These are phyloP conservation scores for Trametes sp. DNA, from an alignment of 1,284 basidiomycete genomes.

Conservation along the genomic window DNA sequence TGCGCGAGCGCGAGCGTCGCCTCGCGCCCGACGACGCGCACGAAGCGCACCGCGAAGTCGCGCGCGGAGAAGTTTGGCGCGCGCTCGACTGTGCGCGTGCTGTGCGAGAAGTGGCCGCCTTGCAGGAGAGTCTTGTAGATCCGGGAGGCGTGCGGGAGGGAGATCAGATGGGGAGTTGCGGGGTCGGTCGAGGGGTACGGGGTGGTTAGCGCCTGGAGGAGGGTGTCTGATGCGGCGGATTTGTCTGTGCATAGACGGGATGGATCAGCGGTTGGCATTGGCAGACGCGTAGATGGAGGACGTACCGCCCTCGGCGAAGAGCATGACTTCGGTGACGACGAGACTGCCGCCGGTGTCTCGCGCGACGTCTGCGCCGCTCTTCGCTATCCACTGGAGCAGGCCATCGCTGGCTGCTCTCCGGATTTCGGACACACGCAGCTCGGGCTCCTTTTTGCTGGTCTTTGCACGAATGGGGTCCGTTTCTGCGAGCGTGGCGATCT, in stretches of 20 bases:
- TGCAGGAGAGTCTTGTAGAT: constrained; percentile 88
- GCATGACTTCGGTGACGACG: constrained; percentile 81
- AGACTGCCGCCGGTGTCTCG: constrained; percentile 82
- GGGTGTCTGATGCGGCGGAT: constrained; percentile 60
- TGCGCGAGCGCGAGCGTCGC: constrained; percentile 66
- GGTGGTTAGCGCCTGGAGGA: constrained; percentile 62
- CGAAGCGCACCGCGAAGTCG: constrained; percentile 66
- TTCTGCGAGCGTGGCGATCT: constrained; percentile 68
- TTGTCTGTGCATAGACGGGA: constrained; percentile 63
- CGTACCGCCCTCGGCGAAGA: constrained; percentile 82
- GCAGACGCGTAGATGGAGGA: too few species aligned
- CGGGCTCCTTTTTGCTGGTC: constrained; percentile 83
- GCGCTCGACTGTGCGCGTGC: constrained; percentile 58
- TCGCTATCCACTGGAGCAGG: constrained; percentile 70
- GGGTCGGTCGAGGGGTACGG: constrained; percentile 63
- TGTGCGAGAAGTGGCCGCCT: constrained; percentile 85
- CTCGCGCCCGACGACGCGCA: constrained; percentile 64
- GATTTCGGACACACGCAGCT: constrained; percentile 71
- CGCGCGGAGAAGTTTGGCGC: constrained; percentile 59
- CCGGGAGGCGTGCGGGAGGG: constrained; percentile 81
- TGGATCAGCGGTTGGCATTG: too few species aligned
- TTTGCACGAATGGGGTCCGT: constrained; percentile 68
- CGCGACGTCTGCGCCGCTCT: constrained; percentile 64
- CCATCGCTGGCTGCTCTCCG: constrained; percentile 73
- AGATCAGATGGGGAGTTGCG: constrained; percentile 68